phyloP scores from a whole-genome alignment of 495 filamentous ascomycete genomes.

The Barbatosphaeria neglecta region DNA sequence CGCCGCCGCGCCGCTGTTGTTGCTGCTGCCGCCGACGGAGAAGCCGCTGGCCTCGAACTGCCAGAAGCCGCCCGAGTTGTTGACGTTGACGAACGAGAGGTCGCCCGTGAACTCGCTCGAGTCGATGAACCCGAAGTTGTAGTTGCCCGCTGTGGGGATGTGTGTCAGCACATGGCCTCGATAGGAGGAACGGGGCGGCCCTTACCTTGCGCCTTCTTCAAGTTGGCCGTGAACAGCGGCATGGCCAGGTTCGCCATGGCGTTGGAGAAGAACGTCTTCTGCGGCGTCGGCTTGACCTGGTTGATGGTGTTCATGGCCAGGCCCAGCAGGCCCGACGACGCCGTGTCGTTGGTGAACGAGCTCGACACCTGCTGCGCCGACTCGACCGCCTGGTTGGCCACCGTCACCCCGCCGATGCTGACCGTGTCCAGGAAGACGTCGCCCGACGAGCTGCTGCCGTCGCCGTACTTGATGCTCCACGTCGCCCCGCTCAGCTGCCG shows the following conservation, averaged over 20 bases:
- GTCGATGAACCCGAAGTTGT: slow-evolving; percentile 57
- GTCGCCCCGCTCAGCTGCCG: slow-evolving; percentile 38
- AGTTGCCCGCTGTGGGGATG: slow-evolving; percentile 37
- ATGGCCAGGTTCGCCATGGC: slow-evolving; percentile 46
- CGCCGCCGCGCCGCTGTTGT: neutral
- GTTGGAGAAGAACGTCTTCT: slow-evolving; percentile 69
- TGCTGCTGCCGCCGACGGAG: slow-evolving; percentile 32
- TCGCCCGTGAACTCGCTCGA: slow-evolving; percentile 45
- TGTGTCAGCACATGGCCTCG: neutral
- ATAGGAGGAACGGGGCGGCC: neutral
- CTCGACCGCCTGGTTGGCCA: slow-evolving; percentile 59
- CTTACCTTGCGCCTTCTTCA: slow-evolving; percentile 49
- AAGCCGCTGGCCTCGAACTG: slow-evolving; percentile 53
- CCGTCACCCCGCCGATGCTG: slow-evolving; percentile 56
- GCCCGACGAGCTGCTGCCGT: slow-evolving; percentile 56
- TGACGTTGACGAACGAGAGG: slow-evolving; percentile 49
- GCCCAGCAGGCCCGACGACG: slow-evolving; percentile 57
- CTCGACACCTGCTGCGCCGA: slow-evolving; percentile 52
- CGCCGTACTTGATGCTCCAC: slow-evolving; percentile 66
- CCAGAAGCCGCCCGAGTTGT: slow-evolving; percentile 60
- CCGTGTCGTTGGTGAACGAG: slow-evolving; percentile 52
- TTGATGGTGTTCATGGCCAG: slow-evolving; percentile 67
- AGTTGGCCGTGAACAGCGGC: slow-evolving; percentile 60
- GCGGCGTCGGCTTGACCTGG: slow-evolving; percentile 47
- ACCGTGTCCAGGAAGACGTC: slow-evolving; percentile 69